Evolutionary conservation across 441 rosid genomes (phyloP).

Genomic region (Corymbia calophylla): DNA sequence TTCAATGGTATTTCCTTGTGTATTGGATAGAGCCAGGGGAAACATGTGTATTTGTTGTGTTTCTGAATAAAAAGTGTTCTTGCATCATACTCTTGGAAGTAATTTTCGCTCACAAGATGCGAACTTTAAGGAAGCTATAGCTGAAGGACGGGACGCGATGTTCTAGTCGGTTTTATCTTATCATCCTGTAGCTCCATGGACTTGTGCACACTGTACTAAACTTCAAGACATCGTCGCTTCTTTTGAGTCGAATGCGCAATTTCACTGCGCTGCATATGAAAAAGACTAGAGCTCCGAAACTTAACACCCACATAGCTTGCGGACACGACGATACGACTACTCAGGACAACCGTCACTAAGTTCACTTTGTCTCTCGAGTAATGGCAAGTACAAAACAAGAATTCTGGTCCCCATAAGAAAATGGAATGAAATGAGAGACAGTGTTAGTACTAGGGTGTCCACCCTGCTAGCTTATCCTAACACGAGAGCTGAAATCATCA

Average conservation of each 20-base stretch:
- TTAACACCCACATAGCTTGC: neutral
- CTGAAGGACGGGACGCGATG: neutral
- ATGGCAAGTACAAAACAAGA: too few species aligned
- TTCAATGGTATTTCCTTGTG: neutral
- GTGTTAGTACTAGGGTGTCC: too few species aligned
- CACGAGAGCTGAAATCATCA: too few species aligned
- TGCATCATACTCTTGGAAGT: neutral
- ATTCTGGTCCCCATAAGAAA: too few species aligned
- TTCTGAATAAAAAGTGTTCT: neutral
- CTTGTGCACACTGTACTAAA: neutral
- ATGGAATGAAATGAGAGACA: too few species aligned
- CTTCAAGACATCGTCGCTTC: neutral
- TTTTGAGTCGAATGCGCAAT: neutral
- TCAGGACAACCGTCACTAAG: neutral
- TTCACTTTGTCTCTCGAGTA: neutral
- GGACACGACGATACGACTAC: neutral
- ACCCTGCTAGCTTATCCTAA: too few species aligned
- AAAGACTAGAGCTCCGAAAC: neutral
- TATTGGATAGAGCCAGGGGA: neutral
- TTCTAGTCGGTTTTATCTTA: neutral
- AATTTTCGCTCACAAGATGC: neutral
- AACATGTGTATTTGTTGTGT: neutral
- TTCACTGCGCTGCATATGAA: neutral
- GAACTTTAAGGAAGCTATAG: neutral
- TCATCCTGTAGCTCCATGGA: neutral